Base-by-base conservation (phyloP, 768 basidiomycete species). In the Dioszegia crocea region DNA sequence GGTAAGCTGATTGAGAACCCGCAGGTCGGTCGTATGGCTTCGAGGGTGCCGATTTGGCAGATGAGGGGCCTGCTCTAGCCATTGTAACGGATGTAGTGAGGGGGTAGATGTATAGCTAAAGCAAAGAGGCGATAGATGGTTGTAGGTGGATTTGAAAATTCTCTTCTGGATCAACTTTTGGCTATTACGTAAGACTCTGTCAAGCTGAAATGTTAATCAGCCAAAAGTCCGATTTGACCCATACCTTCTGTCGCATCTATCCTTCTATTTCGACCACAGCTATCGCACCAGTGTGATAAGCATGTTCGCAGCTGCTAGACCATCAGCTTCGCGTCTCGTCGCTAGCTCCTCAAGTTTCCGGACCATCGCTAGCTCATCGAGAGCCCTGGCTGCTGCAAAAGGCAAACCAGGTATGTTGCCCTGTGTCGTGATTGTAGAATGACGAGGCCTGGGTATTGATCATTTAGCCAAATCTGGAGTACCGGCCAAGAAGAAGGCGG, bases 321-420 rank as follows among this genome's bases (percentile, higher is more conserved):
- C 55, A n/a, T 3, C 44, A 12, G 26, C 17, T 1, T 23, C 36
- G 2, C 44, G 46, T 4, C 21, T 41, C 5, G 9, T 48, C 23
- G 26, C 41, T n/a, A 3, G 19, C 3, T n/a, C 51, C 6, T 41
- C 57, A n/a, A 43, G 29, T 48, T 44, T 39, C 6, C 17, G 58
- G 23, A 30, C 11, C 1, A 43, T 59, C 38, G 51, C 41, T 19
- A 52, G 49, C 41, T 52, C 58, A 21, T 44, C 50, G 1, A 29
- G 47, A 11, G 31, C 24, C 9, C 21, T 52, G 12, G 39, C 48
- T 9, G 58, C 58, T 5, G 57, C 51, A 12, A 59, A 59, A 30
- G 58, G 50, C 19, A 59, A 59, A 53, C 27, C 58, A 17, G 29
- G 58, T 59, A 29, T n/a, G 58, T 52, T 33, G 6, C 21, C n/a